Evolutionary conservation across 176 grass and related monocot genomes (phyloP), one percentile per base, ranked within the genome.

Genomic region (Elymus sibiricus): DNA sequence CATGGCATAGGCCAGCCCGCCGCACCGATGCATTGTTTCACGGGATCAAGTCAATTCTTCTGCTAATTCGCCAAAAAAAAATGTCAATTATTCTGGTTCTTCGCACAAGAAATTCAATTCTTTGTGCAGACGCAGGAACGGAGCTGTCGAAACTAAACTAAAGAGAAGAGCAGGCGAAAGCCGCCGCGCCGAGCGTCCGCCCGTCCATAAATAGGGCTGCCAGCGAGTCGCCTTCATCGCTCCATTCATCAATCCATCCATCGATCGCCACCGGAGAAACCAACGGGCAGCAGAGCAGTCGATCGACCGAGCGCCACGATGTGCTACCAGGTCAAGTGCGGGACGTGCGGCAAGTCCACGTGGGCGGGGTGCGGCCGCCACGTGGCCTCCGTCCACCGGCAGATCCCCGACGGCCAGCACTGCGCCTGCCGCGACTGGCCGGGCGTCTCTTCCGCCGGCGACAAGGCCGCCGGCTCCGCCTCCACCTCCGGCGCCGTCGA

Each of bases 361-460:
- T 98, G 95, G 95, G 89, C 86, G 0, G 95, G 95, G 0, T 95
- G 95, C 74, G 93, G 95, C 64, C 89, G 89, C 28, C 95, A 98
- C 53, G 95, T 95, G 6, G 89, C 89, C 6, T 91, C 89, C 3
- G 91, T 98, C 25, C 85, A 98, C 86, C 77, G 68, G 74, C 93
- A 88, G 88, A 92, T 95, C 60, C 53, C 86, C 16, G 66, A 95
- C 40, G 96, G 93, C 43, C 91, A 95, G 81, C 93, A 94, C 90
- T 98, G 93, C 81, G 86, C 77, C 80, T 98, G 95, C 89, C 88
- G 88, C 29, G 84, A 74, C 76, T 95, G 95, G 95, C 95, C 95
- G 3, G 95, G 89, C 55, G 86, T 94, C 11, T 49, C 67, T 1
- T 5, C 69, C 12, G 80, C n/a, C 25, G 83, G 29, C 81, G 86